Evolutionary conservation across 2,329 filamentous ascomycete genomes (phyloP).

Genomic region (Pseudogymnoascus sp.): DNA sequence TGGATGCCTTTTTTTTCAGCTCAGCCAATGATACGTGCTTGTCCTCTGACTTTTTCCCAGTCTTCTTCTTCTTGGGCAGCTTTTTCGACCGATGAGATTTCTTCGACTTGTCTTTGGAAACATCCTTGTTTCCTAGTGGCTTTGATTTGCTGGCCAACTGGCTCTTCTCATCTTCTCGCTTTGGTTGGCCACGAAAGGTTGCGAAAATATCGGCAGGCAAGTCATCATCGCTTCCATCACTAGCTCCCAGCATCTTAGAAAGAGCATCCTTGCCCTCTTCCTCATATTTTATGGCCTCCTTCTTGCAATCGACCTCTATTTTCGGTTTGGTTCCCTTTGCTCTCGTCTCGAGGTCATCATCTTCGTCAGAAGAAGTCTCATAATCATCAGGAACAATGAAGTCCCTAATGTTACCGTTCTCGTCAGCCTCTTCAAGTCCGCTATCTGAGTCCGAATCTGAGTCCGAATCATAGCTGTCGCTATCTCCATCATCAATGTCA

Average conservation of each 20-base stretch:
- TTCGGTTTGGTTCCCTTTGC: not conserved
- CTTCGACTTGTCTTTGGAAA: not conserved
- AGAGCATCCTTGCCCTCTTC: not conserved
- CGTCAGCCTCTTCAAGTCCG: constrained; percentile 35
- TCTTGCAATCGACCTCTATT: not conserved
- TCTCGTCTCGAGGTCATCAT: constrained; percentile 18
- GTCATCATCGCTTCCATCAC: constrained; percentile 7
- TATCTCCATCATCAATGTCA: constrained; percentile 22
- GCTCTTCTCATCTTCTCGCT: constrained; percentile 8
- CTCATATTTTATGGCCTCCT: not conserved
- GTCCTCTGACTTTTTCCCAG: constrained; percentile 28
- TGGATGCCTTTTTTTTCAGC: constrained; percentile 60
- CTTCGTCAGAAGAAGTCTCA: constrained; percentile 27
- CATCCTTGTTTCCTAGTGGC: not conserved
- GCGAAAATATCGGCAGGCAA: constrained; percentile 3
- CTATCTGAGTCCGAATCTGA: constrained; percentile 34
- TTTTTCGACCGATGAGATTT: constrained; percentile 13
- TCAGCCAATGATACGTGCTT: constrained; percentile 49
- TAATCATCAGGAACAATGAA: constrained; percentile 51
- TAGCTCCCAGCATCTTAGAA: not conserved
- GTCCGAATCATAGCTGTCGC: constrained; percentile 30
- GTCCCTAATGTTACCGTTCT: constrained; percentile 41
- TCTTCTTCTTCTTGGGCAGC: constrained; percentile 22
- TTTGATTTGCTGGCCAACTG: not conserved
- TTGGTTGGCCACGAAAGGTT: not conserved